Base-by-base conservation (phyloP, 148 eudicot genomes). In the Amaranthus cruentus region DNA sequence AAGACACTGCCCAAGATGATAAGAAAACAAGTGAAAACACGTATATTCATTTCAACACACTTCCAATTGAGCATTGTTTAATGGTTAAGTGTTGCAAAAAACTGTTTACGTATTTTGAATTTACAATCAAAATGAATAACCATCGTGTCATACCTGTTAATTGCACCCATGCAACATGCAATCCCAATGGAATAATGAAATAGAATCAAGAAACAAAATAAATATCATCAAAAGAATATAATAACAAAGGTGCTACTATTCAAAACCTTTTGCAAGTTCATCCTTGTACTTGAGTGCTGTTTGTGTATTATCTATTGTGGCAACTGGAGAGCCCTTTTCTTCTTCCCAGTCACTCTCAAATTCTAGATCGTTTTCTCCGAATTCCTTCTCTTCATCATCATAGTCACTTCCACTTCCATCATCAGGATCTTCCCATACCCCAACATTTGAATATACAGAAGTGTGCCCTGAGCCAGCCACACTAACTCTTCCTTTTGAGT, bases 271-370 rank as follows among this genome's bases (percentile, higher is more conserved):
- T 13, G 81, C 70, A 62, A 88, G 85, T 72, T 86, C 84, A 48
- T 85, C 90, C 73, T 85, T 91, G 9, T 82, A 82, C 70, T 75
- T 55, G 61, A 75, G 58, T 44, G 70, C 58, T 67, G 81, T 73
- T 52, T 81, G 73, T 44, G 21, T 73, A 48, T 76, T 80, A 59
- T n/a, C 61, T 64, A 64, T 55, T 43, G 53, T 76, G 60, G 76
- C 80, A 56, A 69, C 69, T 50, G 75, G 71, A 62, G 74, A 78
- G 71, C 74, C 78, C 12, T 68, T 78, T 42, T 88, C 87, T 78
- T 76, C 88, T 77, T 96, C 94, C 94, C 91, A 88, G 15, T 92
- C 94, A 76, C 97, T 90, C 77, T 90, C 97, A 51, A 84, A 91
- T 77, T 90, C 90, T 81, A 87, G 73, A 73, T 94, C 85, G 80